A percentile compares a stretch with the other conserved stretches of the same genome.
Evolutionary conservation across 495 filamentous ascomycete genomes (phyloP).

Genomic region (Penicillium egyptiacum): DNA sequence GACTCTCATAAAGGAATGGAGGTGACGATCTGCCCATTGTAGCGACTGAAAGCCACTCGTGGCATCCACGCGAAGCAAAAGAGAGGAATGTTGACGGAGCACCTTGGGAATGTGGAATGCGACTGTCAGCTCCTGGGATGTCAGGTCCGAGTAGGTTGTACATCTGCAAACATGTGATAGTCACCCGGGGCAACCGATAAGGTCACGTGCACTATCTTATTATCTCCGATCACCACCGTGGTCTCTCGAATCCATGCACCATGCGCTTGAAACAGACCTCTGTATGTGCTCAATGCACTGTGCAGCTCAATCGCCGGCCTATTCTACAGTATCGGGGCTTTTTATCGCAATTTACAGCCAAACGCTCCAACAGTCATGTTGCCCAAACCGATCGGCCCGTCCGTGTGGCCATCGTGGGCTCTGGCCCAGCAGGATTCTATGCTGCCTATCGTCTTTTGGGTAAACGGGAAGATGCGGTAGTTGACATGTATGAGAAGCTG

Average conservation of each 20-base stretch:
- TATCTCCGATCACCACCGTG: slow-evolving; percentile 10
- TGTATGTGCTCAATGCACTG: slow-evolving; percentile 39
- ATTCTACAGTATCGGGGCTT: slow-evolving; percentile 7
- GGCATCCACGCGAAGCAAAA: slow-evolving; percentile 37
- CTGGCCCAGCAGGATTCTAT: slow-evolving; percentile 95
- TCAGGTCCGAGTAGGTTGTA: slow-evolving; percentile 3
- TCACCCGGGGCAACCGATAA: slow-evolving; percentile 39
- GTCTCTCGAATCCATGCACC: slow-evolving; percentile 3
- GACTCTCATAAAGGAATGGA: slow-evolving; percentile 76
- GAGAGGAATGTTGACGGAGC: slow-evolving; percentile 32
- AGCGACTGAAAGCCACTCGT: slow-evolving; percentile 31
- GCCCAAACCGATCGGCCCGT: slow-evolving; percentile 54
- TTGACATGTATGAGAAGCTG: slow-evolving; percentile 96
- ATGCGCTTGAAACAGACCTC: slow-evolving; percentile 35
- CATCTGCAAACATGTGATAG: slow-evolving; percentile 32
- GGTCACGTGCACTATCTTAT: slow-evolving; percentile 30
- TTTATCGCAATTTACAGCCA: slow-evolving; percentile 11
- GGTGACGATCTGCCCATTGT: slow-evolving; percentile 59
- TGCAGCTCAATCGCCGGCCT: slow-evolving; percentile 17
- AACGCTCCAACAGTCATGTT: slow-evolving; percentile 36
- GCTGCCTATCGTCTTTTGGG: slow-evolving; percentile 80
- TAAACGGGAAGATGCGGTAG: slow-evolving; percentile 64
- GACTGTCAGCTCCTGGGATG: slow-evolving; percentile 23
- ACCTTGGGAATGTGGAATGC: slow-evolving; percentile 24
- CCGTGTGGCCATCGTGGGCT: slow-evolving; percentile 86